A percentile compares a stretch with the other conserved stretches of the same genome.
These are phyloP conservation scores for Saturnispora mendoncae DNA, from an alignment of 805 yeast genomes.

Conservation along the genomic window DNA sequence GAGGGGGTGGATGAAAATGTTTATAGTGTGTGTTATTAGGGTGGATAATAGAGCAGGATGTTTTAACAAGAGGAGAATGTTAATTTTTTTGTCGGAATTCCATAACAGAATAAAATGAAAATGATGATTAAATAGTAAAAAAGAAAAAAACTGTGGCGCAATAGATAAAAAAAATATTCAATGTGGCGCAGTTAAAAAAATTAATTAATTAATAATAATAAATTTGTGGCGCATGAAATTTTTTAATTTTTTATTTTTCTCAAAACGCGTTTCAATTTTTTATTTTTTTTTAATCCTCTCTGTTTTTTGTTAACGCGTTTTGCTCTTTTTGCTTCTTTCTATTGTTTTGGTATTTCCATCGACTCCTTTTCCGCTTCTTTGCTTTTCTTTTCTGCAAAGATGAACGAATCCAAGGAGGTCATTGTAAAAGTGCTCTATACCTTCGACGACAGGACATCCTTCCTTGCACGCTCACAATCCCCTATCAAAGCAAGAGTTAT, in stretches of 20 bases:
- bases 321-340: not conserved
- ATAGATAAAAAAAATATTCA: not conserved
- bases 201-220: no score
- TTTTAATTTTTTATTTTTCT: no score
- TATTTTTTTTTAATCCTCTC: not conserved
- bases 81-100: no score
- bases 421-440: conserved; percentile 34
- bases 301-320: not conserved
- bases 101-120: no score
- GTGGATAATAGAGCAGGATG: no score
- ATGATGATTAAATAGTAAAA: not conserved
- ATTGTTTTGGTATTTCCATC: not conserved
- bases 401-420: conserved; percentile 19
- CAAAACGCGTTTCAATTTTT: not conserved
- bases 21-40: no score
- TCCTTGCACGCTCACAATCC: conserved; percentile 32
- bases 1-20: no score
- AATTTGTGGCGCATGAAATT: not conserved
- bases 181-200: not conserved
- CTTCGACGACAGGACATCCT: conserved; percentile 35
- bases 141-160: not conserved
- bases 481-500: conserved; percentile 33
- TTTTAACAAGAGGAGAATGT: no score
- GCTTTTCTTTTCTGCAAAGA: not conserved
- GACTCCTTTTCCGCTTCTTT: not conserved